Evolutionary conservation across 148 eudicot genomes (phyloP), one percentile per base, ranked within the genome.

Genomic region (Hydrangea macrophylla): DNA sequence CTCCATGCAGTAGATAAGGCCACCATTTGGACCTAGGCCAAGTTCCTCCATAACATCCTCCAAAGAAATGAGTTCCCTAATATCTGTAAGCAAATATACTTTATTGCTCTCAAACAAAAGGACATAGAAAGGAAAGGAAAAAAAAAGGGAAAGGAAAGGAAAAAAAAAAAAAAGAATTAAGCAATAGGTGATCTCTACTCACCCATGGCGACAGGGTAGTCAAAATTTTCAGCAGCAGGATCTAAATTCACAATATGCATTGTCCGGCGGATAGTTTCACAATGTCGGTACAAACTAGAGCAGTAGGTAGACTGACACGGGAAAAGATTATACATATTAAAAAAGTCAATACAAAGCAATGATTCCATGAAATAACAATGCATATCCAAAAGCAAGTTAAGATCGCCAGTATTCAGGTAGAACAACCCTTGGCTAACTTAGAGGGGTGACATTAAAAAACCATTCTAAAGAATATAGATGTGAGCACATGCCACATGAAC

Each of bases 1-100:
- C 81, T 94, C 99, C 99, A 91, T 94, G 82, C 99, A 94, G 75
- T 91, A 94, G 8, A 89, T 76, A 58, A 91, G 86, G 60, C 86
- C 99, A 24, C 99, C 97, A 65, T 94, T 94, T 54, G 99, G 97
- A 71, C 99, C 99, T 36, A 91, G 71, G 33, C 88, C 92, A 45
- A 91, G 84, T 60, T 90, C 98, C 57, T 90, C 98, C 96, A 91
- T 91, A 62, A 87, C 99, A 87, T 94, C 97, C 59, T 94, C 99
- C 81, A 91, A 73, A 44, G 85, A 87, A 40, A 90, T 81, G 64
- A 89, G 86, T 63, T 91, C 96, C 65, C 91, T 72, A 62, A 94
- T 94, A 82, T 94, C 88, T 84, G 70, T 31, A 54, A 60, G 27
- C 37, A 27, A 3, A 62, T 36, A 64, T 0, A 44, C n/a, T 28